phyloP scores from a whole-genome alignment of 306 rosid species.

The Senna tora region DNA sequence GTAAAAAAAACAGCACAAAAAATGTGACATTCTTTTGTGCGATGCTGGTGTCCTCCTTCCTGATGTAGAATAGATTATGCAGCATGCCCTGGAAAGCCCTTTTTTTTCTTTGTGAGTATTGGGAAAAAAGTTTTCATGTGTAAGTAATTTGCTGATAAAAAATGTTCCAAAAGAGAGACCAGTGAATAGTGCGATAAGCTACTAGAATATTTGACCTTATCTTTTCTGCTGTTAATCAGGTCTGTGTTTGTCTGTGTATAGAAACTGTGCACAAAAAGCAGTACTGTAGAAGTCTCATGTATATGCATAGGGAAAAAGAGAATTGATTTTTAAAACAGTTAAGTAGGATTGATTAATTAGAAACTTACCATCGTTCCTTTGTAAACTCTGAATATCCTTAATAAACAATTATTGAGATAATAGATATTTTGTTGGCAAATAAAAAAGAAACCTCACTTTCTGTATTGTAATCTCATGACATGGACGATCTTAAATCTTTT shows the following conservation, averaged over 20 bases:
- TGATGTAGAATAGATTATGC: slow-evolving; percentile 6
- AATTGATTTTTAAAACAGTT: neutral
- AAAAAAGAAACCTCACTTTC: neutral
- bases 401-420: neutral
- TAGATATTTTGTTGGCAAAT: slow-evolving; percentile 26
- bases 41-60: slow-evolving; percentile 21
- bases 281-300: neutral
- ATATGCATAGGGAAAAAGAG: neutral
- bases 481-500: slow-evolving; percentile 29
- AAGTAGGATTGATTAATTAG: neutral
- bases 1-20: slow-evolving; percentile 1
- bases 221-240: neutral
- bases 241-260: neutral
- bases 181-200: neutral
- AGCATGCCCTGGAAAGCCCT: neutral
- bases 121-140: neutral
- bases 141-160: neutral
- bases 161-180: neutral
- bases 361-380: neutral
- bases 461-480: slow-evolving; percentile 11
- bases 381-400: neutral
- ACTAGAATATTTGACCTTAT: neutral
- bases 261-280: neutral
- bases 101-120: neutral
- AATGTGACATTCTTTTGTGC: slow-evolving; percentile 8